Evolutionary conservation across 169 alveolate genomes (phyloP).

Genomic region (Cryptosporidium canis): DNA sequence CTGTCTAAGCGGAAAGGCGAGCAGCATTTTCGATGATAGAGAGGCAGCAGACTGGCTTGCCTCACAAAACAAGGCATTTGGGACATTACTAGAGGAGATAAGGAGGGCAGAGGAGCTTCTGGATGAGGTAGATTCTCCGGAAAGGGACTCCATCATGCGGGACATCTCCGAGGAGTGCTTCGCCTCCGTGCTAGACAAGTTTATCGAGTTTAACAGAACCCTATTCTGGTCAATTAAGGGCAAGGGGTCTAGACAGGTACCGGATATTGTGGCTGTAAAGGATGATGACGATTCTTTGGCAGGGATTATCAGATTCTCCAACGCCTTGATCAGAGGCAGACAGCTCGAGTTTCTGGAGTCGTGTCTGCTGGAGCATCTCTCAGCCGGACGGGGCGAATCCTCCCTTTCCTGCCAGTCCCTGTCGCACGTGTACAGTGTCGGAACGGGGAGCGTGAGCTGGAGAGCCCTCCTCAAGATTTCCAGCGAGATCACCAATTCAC

Average conservation of each 20-base stretch:
- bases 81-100: conserved; percentile 5
- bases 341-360: conserved; percentile 8
- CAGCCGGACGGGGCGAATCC: not conserved
- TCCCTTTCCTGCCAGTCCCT: not conserved
- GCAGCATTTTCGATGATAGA: not conserved
- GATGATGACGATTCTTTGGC: not conserved
- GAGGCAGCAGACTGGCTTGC: not conserved
- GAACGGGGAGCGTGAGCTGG: not conserved
- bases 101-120: not conserved
- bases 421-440: not conserved
- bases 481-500: conserved; percentile 2
- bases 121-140: conserved; percentile 3
- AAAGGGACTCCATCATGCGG: not conserved
- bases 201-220: not conserved
- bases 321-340: conserved; percentile 16
- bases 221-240: conserved; percentile 51
- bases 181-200: not conserved
- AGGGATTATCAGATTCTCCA: not conserved
- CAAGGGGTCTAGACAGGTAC: not conserved
- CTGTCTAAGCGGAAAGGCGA: not conserved
- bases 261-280: not conserved
- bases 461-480: not conserved
- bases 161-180: conserved; percentile 17
- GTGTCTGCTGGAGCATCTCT: not conserved
- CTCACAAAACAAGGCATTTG: not conserved